Evolutionary conservation across 768 basidiomycete species (phyloP).

Genomic region (Artomyces pyxidatus): DNA sequence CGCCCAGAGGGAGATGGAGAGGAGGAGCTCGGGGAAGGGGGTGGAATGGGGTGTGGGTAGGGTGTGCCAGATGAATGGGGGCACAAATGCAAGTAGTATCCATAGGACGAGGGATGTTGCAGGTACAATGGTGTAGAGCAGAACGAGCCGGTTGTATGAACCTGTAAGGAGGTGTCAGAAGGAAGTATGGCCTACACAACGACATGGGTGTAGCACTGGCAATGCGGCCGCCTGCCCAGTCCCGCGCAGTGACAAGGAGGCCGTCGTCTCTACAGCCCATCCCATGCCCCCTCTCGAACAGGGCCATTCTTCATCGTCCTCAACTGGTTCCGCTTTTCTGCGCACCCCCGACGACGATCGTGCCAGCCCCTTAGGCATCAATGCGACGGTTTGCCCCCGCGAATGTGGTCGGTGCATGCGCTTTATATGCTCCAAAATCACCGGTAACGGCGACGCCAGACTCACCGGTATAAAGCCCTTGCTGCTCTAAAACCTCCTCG

Average conservation of each 20-base stretch:
- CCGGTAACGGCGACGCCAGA: too few species aligned
- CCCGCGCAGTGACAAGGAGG: too few species aligned
- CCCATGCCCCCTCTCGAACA: too few species aligned
- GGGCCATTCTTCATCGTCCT: too few species aligned
- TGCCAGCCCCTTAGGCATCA: too few species aligned
- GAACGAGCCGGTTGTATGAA: conserved; percentile 48
- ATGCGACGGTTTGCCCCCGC: too few species aligned
- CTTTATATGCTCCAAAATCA: too few species aligned
- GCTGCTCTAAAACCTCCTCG: conserved; percentile 6
- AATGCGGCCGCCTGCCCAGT: too few species aligned
- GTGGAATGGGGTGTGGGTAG: conserved; percentile 25
- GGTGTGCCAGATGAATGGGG: conserved; percentile 35
- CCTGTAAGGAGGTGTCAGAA: conserved; percentile 31
- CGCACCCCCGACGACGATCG: too few species aligned
- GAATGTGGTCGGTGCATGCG: too few species aligned
- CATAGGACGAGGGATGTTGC: conserved; percentile 34
- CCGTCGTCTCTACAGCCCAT: too few species aligned
- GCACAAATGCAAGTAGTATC: conserved; percentile 41
- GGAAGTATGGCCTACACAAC: neutral
- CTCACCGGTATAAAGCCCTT: conserved; percentile 15
- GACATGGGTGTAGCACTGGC: neutral
- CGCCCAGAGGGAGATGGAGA: conserved; percentile 54
- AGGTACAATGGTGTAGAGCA: conserved; percentile 34
- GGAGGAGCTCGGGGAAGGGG: conserved; percentile 58
- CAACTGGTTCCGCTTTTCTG: too few species aligned